Conservation (phyloP, 169 alveolate species). For the Cytauxzoon felis region DNA sequence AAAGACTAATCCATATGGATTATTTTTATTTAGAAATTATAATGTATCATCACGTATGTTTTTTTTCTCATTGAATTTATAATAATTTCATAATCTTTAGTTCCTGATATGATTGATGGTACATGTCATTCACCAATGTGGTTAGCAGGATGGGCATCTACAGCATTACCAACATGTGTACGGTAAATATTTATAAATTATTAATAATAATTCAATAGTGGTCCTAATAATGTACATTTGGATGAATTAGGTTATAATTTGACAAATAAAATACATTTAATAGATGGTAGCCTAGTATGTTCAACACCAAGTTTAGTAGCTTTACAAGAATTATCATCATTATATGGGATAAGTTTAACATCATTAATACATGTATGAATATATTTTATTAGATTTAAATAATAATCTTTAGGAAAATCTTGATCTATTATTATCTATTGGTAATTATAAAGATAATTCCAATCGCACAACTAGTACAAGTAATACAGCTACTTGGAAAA, state of each 20-base stretch:
- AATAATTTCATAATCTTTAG: neutral
- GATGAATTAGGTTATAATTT: constrained; percentile 59
- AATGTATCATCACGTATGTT: constrained; percentile 31
- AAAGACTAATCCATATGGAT: constrained; percentile 66
- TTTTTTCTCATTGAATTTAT: neutral
- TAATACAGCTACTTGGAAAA: constrained; percentile 39
- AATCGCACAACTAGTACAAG: neutral
- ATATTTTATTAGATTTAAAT: neutral
- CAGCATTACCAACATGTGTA: constrained; percentile 76
- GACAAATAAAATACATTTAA: constrained; percentile 70
- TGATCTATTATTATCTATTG: constrained; percentile 47
- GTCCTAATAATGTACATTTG: constrained; percentile 67
- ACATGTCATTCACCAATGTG: constrained; percentile 74
- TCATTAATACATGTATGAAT: constrained; percentile 31
- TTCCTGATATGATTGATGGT: constrained; percentile 66
- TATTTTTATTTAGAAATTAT: constrained; percentile 72
- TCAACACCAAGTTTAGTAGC: constrained; percentile 76
- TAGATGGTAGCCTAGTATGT: constrained; percentile 74
- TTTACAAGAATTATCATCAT: constrained; percentile 62
- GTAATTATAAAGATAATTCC: constrained; percentile 13
- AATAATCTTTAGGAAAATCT: constrained; percentile 17
- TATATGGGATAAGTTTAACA: constrained; percentile 38
- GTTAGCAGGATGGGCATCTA: constrained; percentile 82
- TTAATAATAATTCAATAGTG: constrained; percentile 28
- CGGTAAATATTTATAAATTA: constrained; percentile 25